Evolutionary conservation across 139 green algal species (phyloP).

Genomic region (Picochlorum sp.): DNA sequence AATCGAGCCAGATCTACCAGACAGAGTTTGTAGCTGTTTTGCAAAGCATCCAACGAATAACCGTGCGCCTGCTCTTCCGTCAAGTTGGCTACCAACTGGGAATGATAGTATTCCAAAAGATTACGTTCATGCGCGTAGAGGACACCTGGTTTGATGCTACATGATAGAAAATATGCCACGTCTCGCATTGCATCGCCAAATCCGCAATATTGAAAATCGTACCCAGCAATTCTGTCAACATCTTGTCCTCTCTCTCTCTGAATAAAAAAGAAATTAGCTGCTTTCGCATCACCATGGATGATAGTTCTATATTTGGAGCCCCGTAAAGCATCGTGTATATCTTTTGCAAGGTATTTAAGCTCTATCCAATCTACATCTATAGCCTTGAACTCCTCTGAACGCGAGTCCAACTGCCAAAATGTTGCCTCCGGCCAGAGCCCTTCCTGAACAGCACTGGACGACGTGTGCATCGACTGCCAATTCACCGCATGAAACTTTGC

Average conservation of each 20-base stretch:
- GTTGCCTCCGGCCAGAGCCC: not conserved
- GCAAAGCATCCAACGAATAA: not conserved
- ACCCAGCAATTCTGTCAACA: not conserved
- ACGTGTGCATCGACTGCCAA: not conserved
- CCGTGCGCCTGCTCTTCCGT: not conserved
- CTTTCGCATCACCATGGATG: not conserved
- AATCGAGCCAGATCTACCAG: not conserved
- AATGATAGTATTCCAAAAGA: conserved; percentile 1
- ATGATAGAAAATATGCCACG: conserved; percentile 2
- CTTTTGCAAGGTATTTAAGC: not conserved
- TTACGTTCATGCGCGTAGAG: not conserved
- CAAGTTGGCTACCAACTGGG: not conserved
- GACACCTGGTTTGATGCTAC: not conserved
- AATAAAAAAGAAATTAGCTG: not conserved
- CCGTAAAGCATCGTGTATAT: not conserved
- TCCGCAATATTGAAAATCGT: conserved; percentile 8
- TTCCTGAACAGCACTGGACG: not conserved
- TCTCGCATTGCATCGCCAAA: conserved; percentile 1
- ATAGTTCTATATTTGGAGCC: not conserved
- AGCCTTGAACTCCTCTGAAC: not conserved
- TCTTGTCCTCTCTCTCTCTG: not conserved
- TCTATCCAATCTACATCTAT: not conserved
- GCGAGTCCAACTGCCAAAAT: conserved; percentile 3
- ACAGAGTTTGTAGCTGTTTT: not conserved
- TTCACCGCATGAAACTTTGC: not conserved